phyloP scores from a whole-genome alignment of 257 asterid genomes.

The Solanum medicagineum region DNA sequence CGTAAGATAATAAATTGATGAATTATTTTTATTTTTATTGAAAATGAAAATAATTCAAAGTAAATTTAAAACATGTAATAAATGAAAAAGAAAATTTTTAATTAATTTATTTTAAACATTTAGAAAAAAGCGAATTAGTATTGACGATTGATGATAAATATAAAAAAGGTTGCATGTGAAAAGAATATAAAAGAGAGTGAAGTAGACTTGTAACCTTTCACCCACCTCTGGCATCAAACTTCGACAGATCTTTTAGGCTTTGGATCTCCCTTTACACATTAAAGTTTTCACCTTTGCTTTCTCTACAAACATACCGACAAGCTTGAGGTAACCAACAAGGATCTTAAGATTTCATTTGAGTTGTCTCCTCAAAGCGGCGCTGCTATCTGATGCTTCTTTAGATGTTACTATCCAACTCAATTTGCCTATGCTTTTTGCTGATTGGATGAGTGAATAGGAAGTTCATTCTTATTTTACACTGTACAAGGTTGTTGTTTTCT shows the following conservation, averaged over 20 bases:
- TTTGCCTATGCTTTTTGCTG: background rate
- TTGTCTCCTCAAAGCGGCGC: background rate
- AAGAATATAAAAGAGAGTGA: background rate
- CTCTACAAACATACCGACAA: conserved; percentile 1
- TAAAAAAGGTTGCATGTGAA: background rate
- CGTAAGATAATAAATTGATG: no score
- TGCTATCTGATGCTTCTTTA: background rate
- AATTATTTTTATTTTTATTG: no score
- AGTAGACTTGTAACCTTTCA: background rate
- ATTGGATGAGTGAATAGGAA: background rate
- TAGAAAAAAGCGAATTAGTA: no score
- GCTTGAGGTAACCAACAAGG: background rate
- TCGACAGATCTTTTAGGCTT: background rate
- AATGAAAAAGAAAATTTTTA: no score
- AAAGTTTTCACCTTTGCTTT: conserved; percentile 2
- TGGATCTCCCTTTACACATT: background rate
- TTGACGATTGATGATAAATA: no score
- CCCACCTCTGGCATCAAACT: background rate
- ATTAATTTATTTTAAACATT: no score
- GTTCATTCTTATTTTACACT: background rate
- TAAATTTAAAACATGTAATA: no score
- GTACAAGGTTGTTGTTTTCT: background rate
- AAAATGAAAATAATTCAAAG: no score
- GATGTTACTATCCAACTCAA: background rate
- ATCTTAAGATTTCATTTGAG: background rate